These are phyloP conservation scores for Boletus vermiculosoides DNA, from an alignment of 768 basidiomycete genomes.

Conservation along the genomic window DNA sequence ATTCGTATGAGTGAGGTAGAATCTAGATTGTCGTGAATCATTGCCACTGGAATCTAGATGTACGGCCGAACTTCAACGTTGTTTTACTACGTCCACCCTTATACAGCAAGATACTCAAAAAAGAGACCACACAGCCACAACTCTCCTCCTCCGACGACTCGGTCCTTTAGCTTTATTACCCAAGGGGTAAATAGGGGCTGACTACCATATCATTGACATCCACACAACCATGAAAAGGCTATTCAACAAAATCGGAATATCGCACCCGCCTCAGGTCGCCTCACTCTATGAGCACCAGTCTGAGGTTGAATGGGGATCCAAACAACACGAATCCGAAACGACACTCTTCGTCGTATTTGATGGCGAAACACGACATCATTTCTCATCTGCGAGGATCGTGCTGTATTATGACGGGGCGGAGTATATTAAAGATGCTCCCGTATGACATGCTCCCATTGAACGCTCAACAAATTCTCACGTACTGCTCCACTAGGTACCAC, in stretches of 20 bases:
- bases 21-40: too few relatives aligned
- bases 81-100: too few relatives aligned
- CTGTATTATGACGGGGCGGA: not conserved
- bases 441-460: not conserved
- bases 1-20: not conserved
- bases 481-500: not conserved
- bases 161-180: too few relatives aligned
- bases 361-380: not conserved
- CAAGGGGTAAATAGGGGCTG: not conserved
- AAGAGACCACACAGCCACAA: too few relatives aligned
- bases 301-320: too few relatives aligned
- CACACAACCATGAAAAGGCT: not conserved
- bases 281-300: too few relatives aligned
- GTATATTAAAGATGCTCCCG: too few relatives aligned
- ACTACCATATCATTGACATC: not conserved
- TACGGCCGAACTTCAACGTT: too few relatives aligned
- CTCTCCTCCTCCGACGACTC: too few relatives aligned
- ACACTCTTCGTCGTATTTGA: conserved; percentile 1
- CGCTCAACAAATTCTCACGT: not conserved
- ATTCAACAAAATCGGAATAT: not conserved
- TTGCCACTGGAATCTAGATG: too few relatives aligned
- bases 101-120: too few relatives aligned
- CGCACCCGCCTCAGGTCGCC: too few relatives aligned
- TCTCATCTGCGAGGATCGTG: conserved; percentile 1
- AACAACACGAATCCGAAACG: not conserved